Conservation (phyloP, 2,329 filamentous ascomycete species). For the Fusarium pseudograminearum region DNA sequence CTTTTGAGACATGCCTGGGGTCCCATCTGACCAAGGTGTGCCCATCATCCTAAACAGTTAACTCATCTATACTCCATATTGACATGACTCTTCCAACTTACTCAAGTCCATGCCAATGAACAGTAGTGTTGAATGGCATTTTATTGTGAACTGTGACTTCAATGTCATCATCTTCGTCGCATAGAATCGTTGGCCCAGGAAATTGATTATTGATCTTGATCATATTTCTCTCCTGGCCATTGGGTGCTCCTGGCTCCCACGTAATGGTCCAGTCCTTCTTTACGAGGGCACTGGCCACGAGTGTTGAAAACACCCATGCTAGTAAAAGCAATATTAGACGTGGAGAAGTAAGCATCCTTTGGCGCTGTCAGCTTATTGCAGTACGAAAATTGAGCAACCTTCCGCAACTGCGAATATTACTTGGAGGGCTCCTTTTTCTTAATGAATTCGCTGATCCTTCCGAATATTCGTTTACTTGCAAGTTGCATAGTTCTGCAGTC, state of each 20-base stretch:
- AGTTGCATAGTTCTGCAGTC: not conserved
- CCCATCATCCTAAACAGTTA: constrained; percentile 3
- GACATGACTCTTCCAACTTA: not conserved
- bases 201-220: constrained; percentile 19
- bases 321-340: not conserved
- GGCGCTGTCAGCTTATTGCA: not conserved
- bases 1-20: constrained; percentile 7
- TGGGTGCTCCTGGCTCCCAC: constrained; percentile 14
- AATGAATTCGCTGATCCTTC: not conserved
- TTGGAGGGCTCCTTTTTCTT: not conserved
- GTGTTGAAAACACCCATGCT: not conserved
- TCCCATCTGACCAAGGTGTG: constrained; percentile 17
- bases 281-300: not conserved
- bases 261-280: constrained; percentile 10
- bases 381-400: not conserved
- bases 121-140: constrained; percentile 13
- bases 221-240: constrained; percentile 13
- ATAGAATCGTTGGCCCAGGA: constrained; percentile 3
- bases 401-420: not conserved
- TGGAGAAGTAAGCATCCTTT: not conserved
- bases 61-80: not conserved
- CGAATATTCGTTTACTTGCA: not conserved
- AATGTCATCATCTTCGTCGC: constrained; percentile 13
- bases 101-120: constrained; percentile 10
- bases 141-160: constrained; percentile 4